A percentile compares a stretch with the other conserved stretches of the same genome.
Evolutionary conservation across 169 alveolate genomes (phyloP).

Genomic region (Perkinsus olseni): DNA sequence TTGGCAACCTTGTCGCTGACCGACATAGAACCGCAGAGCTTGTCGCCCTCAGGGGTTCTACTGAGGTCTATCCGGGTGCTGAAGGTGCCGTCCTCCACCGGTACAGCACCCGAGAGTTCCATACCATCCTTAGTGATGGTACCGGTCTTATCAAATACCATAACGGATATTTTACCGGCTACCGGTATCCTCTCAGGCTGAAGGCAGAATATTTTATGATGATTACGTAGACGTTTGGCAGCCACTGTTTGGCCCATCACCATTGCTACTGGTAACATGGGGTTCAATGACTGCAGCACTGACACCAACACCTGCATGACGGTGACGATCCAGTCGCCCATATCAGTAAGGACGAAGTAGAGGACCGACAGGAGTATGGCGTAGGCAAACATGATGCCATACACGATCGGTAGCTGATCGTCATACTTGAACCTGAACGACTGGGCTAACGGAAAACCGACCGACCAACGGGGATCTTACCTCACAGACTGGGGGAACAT

Average conservation of each 20-base stretch:
- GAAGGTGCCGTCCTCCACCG: not conserved
- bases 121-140: slow-evolving; percentile 74
- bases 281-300: not conserved
- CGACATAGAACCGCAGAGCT: not conserved
- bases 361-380: not conserved
- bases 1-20: not conserved
- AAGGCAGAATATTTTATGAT: not conserved
- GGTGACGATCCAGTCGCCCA: not conserved
- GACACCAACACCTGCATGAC: not conserved
- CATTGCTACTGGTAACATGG: not conserved
- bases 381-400: not conserved
- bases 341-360: not conserved
- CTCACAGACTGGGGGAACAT: not conserved
- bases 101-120: slow-evolving; percentile 5
- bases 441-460: too few species aligned
- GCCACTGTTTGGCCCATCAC: not conserved
- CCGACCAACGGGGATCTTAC: not conserved
- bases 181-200: slow-evolving; percentile 15
- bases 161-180: slow-evolving; percentile 57
- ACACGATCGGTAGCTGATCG: not conserved
- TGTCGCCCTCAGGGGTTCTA: not conserved
- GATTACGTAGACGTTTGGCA: not conserved
- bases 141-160: slow-evolving; percentile 76
- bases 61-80: not conserved
- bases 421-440: not conserved